phyloP scores from a whole-genome alignment of 441 rosid species.

The Gossypium davidsonii region DNA sequence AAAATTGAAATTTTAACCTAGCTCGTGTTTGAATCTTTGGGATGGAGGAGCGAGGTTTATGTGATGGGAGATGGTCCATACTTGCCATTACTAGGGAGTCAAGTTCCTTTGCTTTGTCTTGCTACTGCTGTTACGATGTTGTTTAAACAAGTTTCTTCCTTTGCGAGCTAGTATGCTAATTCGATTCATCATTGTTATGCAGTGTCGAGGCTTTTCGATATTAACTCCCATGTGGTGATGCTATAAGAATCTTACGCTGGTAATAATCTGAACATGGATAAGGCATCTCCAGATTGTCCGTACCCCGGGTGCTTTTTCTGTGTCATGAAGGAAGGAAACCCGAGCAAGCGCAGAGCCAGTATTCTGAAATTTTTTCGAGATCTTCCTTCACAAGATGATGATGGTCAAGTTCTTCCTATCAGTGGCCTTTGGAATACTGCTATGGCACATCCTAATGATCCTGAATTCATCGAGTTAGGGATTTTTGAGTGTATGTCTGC shows the following conservation, averaged over 20 bases:
- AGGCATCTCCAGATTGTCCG: constrained; percentile 73
- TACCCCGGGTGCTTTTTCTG: constrained; percentile 97
- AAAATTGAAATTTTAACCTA: neutral
- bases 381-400: constrained; percentile 91
- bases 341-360: constrained; percentile 79
- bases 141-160: neutral
- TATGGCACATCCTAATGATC: constrained; percentile 99
- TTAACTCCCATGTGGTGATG: neutral
- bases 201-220: constrained; percentile 15
- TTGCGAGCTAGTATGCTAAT: constrained; percentile 14
- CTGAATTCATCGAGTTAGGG: constrained; percentile 87
- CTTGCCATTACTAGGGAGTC: neutral
- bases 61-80: neutral
- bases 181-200: constrained; percentile 12
- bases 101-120: neutral
- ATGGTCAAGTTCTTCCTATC: constrained; percentile 93
- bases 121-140: neutral
- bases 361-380: constrained; percentile 86
- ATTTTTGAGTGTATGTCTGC: constrained; percentile 95
- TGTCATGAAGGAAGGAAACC: constrained; percentile 98
- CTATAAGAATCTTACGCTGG: constrained; percentile 17
- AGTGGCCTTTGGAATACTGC: constrained; percentile 99
- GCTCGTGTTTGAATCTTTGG: neutral
- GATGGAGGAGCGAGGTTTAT: neutral
- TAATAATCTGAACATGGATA: constrained; percentile 50